These are phyloP conservation scores for Beauveria scarabaeidicola DNA, from an alignment of 2,329 filamentous ascomycete species.

Conservation along the genomic window DNA sequence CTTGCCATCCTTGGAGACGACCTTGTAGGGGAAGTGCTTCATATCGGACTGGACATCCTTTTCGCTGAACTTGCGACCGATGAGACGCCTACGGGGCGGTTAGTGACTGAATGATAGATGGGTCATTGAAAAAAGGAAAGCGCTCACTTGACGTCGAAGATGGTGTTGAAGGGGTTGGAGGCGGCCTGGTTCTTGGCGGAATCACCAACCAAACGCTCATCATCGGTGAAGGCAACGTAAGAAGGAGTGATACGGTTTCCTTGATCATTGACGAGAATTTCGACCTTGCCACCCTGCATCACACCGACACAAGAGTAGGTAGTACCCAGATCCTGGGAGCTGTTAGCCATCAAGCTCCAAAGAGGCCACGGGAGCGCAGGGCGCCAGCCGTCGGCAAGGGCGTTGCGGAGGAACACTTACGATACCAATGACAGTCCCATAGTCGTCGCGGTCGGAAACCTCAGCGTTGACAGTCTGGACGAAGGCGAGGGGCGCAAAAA, in stretches of 20 bases:
- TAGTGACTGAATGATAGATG: slow-evolving; percentile 12
- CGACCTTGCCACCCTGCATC: slow-evolving; percentile 91
- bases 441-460: slow-evolving; percentile 65
- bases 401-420: slow-evolving; percentile 33
- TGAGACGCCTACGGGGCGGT: slow-evolving; percentile 55
- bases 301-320: slow-evolving; percentile 88
- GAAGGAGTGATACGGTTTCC: slow-evolving; percentile 94
- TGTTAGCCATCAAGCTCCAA: slow-evolving; percentile 16
- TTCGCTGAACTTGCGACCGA: slow-evolving; percentile 75
- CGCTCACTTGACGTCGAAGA: slow-evolving; percentile 78
- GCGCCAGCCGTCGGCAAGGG: not conserved
- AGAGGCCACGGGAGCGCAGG: not conserved
- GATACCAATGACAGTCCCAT: slow-evolving; percentile 90
- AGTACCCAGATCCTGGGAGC: slow-evolving; percentile 67
- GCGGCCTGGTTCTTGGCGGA: slow-evolving; percentile 94
- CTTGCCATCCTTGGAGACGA: slow-evolving; percentile 82
- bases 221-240: slow-evolving; percentile 93
- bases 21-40: slow-evolving; percentile 98
- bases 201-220: slow-evolving; percentile 94
- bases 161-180: slow-evolving; percentile 65
- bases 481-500: slow-evolving; percentile 82
- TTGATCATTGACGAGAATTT: slow-evolving; percentile 94
- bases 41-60: slow-evolving; percentile 86
- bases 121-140: not conserved
- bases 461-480: slow-evolving; percentile 57